Evolutionary conservation across 2,329 filamentous ascomycete species (phyloP), one percentile per base, ranked within the genome.

Genomic region (Escovopsis sp.): DNA sequence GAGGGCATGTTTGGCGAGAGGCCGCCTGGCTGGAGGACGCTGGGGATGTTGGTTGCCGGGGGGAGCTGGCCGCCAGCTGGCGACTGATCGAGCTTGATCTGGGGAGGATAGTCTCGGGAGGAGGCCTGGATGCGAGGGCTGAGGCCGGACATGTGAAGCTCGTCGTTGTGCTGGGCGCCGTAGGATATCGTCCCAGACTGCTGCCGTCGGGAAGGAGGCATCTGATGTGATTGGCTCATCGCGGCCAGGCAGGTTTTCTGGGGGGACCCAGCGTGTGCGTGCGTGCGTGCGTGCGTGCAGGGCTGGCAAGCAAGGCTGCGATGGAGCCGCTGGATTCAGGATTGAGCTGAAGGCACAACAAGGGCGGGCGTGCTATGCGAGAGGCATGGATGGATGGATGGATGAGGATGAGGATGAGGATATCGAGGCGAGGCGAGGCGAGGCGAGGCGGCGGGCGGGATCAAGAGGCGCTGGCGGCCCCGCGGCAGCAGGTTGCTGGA

Each of bases 11-110:
- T 50, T 33, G 53, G 52, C 44, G 53, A 54, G 53, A 64, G 55
- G 50, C 69, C 69, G 43, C 73, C 73, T 33, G 74, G 74, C 56
- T 77, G 73, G 48, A 77, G 66, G 43, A 74, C 64, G 60, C 74
- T 75, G 53, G 73, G 73, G 45, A 77, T 71, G 49, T 65, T 57
- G 44, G 64, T 66, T 39, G 59, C 52, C 48, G 52, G 51, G 41
- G 61, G 58, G 12, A 43, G 55, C 41, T 59, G 51, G 45, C 62
- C 55, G 15, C 60, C 57, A 33, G 56, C 52, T 18, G 63, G 60
- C 39, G 60, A 55, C 46, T 68, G 63, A 10, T 72, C 68, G 48
- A 72, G 63, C 55, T 70, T 70, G 59, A 72, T 69, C 52, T 72
- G 69, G 46, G 68, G 68, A 42, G 62, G 58, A 54, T 65, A 72